Evolutionary conservation across 768 basidiomycete species (phyloP).

Genomic region (Chalciporus pseudorubinellus): DNA sequence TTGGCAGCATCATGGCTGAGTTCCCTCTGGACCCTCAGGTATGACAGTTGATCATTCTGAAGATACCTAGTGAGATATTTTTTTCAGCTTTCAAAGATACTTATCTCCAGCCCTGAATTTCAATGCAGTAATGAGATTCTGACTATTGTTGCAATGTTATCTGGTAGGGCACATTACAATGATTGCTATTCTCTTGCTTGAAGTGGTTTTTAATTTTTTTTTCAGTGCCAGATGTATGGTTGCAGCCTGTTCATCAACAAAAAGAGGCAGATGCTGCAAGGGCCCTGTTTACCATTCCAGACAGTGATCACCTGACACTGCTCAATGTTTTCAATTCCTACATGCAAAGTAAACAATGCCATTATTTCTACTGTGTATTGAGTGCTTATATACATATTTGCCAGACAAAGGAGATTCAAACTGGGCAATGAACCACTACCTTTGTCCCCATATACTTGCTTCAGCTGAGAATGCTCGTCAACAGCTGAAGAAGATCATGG

Average conservation of each 20-base stretch:
- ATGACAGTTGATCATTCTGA: slow-evolving; percentile 15
- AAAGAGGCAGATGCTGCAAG: slow-evolving; percentile 94
- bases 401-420: slow-evolving; percentile 73
- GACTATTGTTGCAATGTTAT: slow-evolving; percentile 95
- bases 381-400: too few relatives aligned
- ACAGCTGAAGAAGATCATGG: slow-evolving; percentile 90
- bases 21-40: slow-evolving; percentile 99
- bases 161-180: slow-evolving; percentile 71
- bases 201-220: too few relatives aligned
- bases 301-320: slow-evolving; percentile 94
- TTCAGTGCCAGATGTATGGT: slow-evolving; percentile 83
- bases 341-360: slow-evolving; percentile 73
- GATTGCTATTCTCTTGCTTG: too few relatives aligned
- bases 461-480: slow-evolving; percentile 93
- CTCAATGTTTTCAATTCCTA: slow-evolving; percentile 96
- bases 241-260: slow-evolving; percentile 82
- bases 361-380: too few relatives aligned
- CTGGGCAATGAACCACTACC: slow-evolving; percentile 91
- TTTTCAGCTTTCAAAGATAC: slow-evolving; percentile 76
- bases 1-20: slow-evolving; percentile 93
- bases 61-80: background rate
- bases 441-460: slow-evolving; percentile 75
- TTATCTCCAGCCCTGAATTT: slow-evolving; percentile 93
- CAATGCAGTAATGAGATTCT: slow-evolving; percentile 94
- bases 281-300: slow-evolving; percentile 82